A percentile compares a stretch with the other conserved stretches of the same genome.
Evolutionary conservation across 352 stramenopile species (phyloP).

Genomic region (Plasmopara halstedii): DNA sequence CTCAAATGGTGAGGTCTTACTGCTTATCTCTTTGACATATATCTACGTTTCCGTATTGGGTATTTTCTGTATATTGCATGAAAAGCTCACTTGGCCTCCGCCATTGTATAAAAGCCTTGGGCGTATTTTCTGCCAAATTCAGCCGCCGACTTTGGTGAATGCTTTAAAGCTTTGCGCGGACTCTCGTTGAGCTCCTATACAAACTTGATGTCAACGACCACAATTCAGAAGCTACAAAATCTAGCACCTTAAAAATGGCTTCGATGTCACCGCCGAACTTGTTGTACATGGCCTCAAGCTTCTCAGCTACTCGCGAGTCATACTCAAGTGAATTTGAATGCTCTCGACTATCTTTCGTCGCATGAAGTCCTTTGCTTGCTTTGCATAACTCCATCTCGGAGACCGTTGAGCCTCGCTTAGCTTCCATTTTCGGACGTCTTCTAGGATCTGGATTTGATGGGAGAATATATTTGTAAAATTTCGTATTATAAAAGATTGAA

Average conservation of each 20-base stretch:
- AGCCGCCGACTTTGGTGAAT: conserved; percentile 43
- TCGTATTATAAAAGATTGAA: no score
- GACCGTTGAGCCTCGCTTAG: conserved; percentile 36
- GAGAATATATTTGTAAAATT: no score
- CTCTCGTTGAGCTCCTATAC: conserved; percentile 62
- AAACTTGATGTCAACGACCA: neutral
- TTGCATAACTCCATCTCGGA: conserved; percentile 55
- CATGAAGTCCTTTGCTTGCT: conserved; percentile 52
- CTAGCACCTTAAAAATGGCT: conserved; percentile 52
- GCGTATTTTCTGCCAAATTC: conserved; percentile 79
- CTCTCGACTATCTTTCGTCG: conserved; percentile 47
- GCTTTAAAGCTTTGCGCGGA: conserved; percentile 69
- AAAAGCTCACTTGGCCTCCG: conserved; percentile 72
- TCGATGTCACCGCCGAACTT: conserved; percentile 57
- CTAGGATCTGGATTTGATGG: no score
- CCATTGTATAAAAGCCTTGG: conserved; percentile 80
- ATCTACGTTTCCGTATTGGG: no score
- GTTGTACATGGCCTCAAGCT: conserved; percentile 46
- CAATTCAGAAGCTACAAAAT: neutral
- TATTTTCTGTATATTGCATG: no score
- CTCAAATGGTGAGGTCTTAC: no score
- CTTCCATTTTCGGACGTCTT: no score
- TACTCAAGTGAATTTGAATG: conserved; percentile 69
- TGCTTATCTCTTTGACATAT: no score
- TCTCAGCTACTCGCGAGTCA: conserved; percentile 44